Evolutionary conservation across 2,329 filamentous ascomycete genomes (phyloP).

Genomic region (Lojkania enalia): DNA sequence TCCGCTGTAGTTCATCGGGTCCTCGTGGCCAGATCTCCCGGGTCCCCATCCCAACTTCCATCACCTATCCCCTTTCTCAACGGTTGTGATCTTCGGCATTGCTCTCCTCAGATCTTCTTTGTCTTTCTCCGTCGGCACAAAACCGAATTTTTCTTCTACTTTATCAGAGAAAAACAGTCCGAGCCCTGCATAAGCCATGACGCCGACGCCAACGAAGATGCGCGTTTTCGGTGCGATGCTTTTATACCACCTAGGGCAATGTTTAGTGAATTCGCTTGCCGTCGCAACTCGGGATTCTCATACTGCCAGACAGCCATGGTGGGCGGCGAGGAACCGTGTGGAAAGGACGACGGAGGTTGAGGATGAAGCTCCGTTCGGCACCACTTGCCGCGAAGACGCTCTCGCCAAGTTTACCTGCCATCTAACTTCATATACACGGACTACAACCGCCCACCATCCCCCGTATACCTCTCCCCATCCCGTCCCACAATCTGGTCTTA

Average conservation of each 20-base stretch:
- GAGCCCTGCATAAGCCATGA: conserved; percentile 74
- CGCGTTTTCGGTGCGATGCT: conserved; percentile 72
- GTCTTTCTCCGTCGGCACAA: conserved; percentile 74
- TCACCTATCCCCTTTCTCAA: conserved; percentile 22
- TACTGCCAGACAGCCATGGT: conserved; percentile 45
- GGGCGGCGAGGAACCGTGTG: background rate
- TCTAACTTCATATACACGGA: too few relatives aligned
- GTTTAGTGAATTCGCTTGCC: conserved; percentile 10
- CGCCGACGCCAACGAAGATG: conserved; percentile 69
- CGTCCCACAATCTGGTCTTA: too few relatives aligned
- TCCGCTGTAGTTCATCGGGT: too few relatives aligned
- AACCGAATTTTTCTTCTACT: conserved; percentile 72
- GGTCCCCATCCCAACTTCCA: background rate
- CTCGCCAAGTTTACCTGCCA: too few relatives aligned
- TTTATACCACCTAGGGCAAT: conserved; percentile 58
- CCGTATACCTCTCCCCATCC: too few relatives aligned
- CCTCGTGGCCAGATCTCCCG: too few relatives aligned
- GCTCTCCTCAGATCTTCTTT: conserved; percentile 65
- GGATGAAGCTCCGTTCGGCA: too few relatives aligned
- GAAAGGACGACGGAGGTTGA: conserved; percentile 1
- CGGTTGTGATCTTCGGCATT: conserved; percentile 61
- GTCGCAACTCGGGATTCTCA: too few relatives aligned
- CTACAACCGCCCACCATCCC: too few relatives aligned
- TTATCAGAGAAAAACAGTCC: conserved; percentile 75
- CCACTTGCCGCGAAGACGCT: too few relatives aligned